Conservation (phyloP, 352 stramenopile species). For the Globisporangium yorkense region DNA sequence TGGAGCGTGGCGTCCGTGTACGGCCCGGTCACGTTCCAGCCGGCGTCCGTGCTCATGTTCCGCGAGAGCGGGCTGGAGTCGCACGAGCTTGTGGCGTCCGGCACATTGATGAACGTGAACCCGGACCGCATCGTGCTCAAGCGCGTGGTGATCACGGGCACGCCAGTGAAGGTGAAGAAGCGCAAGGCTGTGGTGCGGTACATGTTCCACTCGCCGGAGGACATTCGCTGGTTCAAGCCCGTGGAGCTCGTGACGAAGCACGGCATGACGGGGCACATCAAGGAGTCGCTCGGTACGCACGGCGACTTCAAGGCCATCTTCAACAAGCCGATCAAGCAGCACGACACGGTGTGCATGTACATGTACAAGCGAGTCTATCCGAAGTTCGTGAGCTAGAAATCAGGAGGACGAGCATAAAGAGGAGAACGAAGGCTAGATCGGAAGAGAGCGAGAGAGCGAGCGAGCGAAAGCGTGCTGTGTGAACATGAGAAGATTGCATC, state of each 20-base stretch:
- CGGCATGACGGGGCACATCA: slow-evolving; percentile 97
- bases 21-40: slow-evolving; percentile 95
- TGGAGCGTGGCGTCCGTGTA: slow-evolving; percentile 91
- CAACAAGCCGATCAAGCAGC: slow-evolving; percentile 98
- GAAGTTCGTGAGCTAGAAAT: slow-evolving; percentile 85
- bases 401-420: too few species aligned
- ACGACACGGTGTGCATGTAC: slow-evolving; percentile 98
- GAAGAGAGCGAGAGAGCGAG: too few species aligned
- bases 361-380: slow-evolving; percentile 99
- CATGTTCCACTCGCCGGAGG: slow-evolving; percentile 99
- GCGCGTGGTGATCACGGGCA: slow-evolving; percentile 97
- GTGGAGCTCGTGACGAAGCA: slow-evolving; percentile 97
- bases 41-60: slow-evolving; percentile 95
- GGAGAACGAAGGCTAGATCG: too few species aligned
- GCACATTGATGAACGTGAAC: slow-evolving; percentile 95
- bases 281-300: slow-evolving; percentile 97
- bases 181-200: slow-evolving; percentile 97
- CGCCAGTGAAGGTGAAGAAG: slow-evolving; percentile 98
- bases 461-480: too few species aligned
- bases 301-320: slow-evolving; percentile 99
- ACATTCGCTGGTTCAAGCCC: slow-evolving; percentile 98
- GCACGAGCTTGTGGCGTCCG: slow-evolving; percentile 89
- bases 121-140: slow-evolving; percentile 98
- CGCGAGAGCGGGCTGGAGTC: slow-evolving; percentile 37
- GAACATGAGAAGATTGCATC: too few species aligned